These are phyloP conservation scores for Artemisia argyi DNA, from an alignment of 129 eudicot species.

Conservation along the genomic window DNA sequence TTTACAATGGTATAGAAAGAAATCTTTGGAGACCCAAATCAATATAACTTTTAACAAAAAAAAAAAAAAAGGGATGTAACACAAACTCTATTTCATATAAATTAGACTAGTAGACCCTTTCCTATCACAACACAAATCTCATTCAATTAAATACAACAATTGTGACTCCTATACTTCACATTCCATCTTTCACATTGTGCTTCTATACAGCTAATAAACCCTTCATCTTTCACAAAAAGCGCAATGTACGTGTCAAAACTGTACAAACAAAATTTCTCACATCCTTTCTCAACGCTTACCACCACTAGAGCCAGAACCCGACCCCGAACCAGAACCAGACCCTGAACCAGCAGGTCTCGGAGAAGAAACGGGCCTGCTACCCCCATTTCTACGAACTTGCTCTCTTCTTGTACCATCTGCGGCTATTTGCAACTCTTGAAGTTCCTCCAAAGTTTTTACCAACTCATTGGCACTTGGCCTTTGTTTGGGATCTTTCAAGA, in stretches of 20 bases:
- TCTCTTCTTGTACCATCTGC: slow-evolving; percentile 39
- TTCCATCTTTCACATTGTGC: slow-evolving; percentile 20
- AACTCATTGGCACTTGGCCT: slow-evolving; percentile 74
- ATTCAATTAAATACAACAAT: slow-evolving; percentile 8
- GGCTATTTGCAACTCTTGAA: slow-evolving; percentile 48
- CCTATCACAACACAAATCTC: slow-evolving; percentile 12
- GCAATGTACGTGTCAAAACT: slow-evolving; percentile 24
- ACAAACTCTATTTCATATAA: slow-evolving; percentile 15
- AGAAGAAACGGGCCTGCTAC: slow-evolving; percentile 13
- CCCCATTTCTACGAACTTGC: slow-evolving; percentile 19
- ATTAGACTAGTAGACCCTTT: background rate
- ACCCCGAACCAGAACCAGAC: background rate
- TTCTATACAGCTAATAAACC: slow-evolving; percentile 7
- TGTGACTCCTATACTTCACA: slow-evolving; percentile 11
- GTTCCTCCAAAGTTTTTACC: slow-evolving; percentile 60
- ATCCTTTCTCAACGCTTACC: slow-evolving; percentile 19
- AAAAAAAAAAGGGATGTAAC: background rate
- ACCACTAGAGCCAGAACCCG: slow-evolving; percentile 5
- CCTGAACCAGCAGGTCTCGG: slow-evolving; percentile 3
- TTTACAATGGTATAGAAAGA: no score
- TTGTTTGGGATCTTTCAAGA: slow-evolving; percentile 51
- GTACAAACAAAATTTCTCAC: slow-evolving; percentile 5
- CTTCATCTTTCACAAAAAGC: slow-evolving; percentile 12
- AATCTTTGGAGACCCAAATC: no score
- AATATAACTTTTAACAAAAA: no score